A percentile compares a stretch with the other conserved stretches of the same genome.
Conservation (phyloP, 2,329 filamentous ascomycete species). For the Botrytis tulipae region DNA sequence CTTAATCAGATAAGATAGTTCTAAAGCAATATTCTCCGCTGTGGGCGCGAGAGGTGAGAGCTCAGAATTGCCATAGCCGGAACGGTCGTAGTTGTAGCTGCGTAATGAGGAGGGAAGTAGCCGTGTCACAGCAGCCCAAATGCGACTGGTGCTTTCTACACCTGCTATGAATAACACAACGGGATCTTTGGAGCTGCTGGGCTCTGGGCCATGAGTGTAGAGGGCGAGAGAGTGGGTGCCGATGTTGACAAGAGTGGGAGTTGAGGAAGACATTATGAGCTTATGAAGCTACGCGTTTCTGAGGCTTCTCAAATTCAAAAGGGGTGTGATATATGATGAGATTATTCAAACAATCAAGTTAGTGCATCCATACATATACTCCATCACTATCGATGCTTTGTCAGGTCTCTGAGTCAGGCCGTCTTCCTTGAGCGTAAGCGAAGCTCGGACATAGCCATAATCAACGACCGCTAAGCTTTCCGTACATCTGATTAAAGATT, state of each 20-base stretch:
- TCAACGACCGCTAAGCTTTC: neutral
- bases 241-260: conserved; percentile 23
- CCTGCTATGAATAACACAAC: neutral
- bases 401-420: neutral
- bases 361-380: neutral
- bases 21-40: conserved; percentile 27
- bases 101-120: conserved; percentile 19
- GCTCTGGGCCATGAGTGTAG: conserved; percentile 24
- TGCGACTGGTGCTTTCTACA: conserved; percentile 7
- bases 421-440: neutral
- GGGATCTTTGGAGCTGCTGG: neutral
- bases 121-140: conserved; percentile 25
- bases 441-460: neutral
- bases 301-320: neutral
- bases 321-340: neutral
- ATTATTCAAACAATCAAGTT: neutral
- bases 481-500: neutral
- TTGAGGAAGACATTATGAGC: neutral
- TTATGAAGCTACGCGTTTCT: neutral
- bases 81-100: conserved; percentile 28
- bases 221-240: conserved; percentile 28
- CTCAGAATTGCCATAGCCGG: conserved; percentile 25
- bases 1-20: conserved; percentile 25
- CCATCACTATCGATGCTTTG: neutral
- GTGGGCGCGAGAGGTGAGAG: conserved; percentile 24